phyloP scores from a whole-genome alignment of 2,329 filamentous ascomycete genomes.

The Exophiala alcalophila region DNA sequence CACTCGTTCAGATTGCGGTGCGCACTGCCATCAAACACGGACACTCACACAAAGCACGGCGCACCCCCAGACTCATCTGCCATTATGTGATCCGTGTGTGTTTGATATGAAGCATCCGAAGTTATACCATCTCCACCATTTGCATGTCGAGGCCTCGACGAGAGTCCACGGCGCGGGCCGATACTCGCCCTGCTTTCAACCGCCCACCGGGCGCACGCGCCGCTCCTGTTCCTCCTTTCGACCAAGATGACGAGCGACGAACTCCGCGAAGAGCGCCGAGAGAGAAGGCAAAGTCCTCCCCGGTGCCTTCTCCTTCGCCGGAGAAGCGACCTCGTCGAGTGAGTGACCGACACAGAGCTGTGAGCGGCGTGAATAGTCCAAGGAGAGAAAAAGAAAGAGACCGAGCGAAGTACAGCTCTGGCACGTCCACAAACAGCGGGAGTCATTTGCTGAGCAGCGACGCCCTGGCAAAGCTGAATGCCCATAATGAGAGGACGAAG shows the following conservation, averaged over 20 bases:
- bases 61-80: too few species aligned
- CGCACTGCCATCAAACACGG: too few species aligned
- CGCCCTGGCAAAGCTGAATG: slow-evolving; percentile 65
- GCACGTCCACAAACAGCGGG: slow-evolving; percentile 43
- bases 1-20: too few species aligned
- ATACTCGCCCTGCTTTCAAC: slow-evolving; percentile 34
- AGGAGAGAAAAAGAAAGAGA: slow-evolving; percentile 22
- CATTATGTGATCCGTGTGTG: too few species aligned
- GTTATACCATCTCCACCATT: slow-evolving; percentile 7
- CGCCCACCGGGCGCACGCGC: slow-evolving; percentile 32
- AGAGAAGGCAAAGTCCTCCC: slow-evolving; percentile 26
- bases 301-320: slow-evolving; percentile 23
- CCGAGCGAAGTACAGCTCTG: slow-evolving; percentile 38
- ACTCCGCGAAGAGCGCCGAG: slow-evolving; percentile 22
- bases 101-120: slow-evolving; percentile 20
- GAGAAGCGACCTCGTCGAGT: slow-evolving; percentile 20
- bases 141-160: slow-evolving; percentile 32
- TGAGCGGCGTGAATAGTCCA: slow-evolving; percentile 21
- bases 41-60: too few species aligned
- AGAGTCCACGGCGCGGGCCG: slow-evolving; percentile 30
- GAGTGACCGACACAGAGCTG: slow-evolving; percentile 34
- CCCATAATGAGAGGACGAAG: slow-evolving; percentile 57
- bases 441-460: slow-evolving; percentile 49
- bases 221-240: slow-evolving; percentile 20
- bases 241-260: slow-evolving; percentile 12